Base-by-base conservation (phyloP, 257 asterid species). In the Solanum ahanhuiri region DNA sequence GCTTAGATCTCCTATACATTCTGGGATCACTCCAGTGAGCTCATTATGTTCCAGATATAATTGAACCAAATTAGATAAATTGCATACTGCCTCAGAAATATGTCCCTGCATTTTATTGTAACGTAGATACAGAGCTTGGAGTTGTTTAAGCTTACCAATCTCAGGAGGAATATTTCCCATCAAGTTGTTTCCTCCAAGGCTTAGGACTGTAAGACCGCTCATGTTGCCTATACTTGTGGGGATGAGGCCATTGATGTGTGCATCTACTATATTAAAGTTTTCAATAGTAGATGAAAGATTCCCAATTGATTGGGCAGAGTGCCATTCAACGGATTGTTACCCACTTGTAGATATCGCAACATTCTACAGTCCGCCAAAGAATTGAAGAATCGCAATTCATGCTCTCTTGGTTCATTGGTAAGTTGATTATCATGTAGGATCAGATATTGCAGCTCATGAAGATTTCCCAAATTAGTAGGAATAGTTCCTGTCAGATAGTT, bases 201-300 rank as follows among this genome's bases (percentile, higher is more conserved):
- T 3, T 54, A 30, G 30, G 30, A 30, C 30, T 30, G 30, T 30
- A 30, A 30, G 82, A 83, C 89, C 86, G 34, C 88, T 89, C 83
- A 89, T 82, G 88, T 89, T 89, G 41, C 91, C 91, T 20, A 87
- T 72, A 69, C 86, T 87, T 31, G 41, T 64, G 3, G 91, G 93
- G 7, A 91, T 89, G 15, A 31, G 30, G 1, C 93, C 91, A 12
- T 12, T 82, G 70, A 91, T 71, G 43, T 37, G 60, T 25, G 85
- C 86, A 34, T 73, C 43, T 58, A 12, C 82, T 20, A 86, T 70
- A 43, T 35, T 10, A 57, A 92, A 86, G 79, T 25, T 39, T 71
- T 89, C 83, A 6, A 91, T 34, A 1, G 88, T 58, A 81, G 86
- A 86, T 12, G 93, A 89, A 6, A 89, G 87, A 31, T 89, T 91